phyloP scores from a whole-genome alignment of 2,329 filamentous ascomycete genomes.

The Neofusicoccum kwambonambiense region DNA sequence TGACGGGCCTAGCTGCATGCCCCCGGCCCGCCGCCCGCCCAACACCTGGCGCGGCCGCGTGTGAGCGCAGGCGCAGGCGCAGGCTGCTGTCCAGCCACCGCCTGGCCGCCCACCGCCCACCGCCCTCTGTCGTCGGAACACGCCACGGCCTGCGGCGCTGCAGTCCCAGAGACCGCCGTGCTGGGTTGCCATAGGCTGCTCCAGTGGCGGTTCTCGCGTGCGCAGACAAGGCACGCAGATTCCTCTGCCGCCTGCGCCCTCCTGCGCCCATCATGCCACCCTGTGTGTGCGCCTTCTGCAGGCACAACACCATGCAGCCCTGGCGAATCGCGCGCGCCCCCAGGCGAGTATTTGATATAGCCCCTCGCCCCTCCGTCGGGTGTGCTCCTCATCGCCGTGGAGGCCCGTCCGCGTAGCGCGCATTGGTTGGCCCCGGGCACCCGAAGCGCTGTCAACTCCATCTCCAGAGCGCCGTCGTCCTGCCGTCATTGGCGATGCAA shows the following conservation, averaged over 20 bases:
- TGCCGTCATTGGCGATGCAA: constrained; percentile 6
- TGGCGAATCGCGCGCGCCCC: not conserved
- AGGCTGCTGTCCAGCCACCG: not conserved
- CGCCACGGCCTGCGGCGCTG: not conserved
- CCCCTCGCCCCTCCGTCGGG: not conserved
- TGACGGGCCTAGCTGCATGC: not conserved
- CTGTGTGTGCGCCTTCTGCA: not conserved
- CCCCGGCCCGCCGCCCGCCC: not conserved
- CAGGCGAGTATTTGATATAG: constrained; percentile 3
- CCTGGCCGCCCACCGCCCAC: not conserved
- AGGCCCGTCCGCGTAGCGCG: not conserved
- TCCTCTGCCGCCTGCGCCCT: constrained; percentile 3
- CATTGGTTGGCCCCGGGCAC: not conserved
- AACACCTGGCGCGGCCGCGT: not conserved
- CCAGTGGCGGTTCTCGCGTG: constrained; percentile 7
- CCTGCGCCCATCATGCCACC: constrained; percentile 12
- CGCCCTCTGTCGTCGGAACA: constrained; percentile 8
- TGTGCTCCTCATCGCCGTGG: not conserved
- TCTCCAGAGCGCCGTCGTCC: not conserved
- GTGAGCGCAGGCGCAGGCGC: not conserved
- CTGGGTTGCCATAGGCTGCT: constrained; percentile 10
- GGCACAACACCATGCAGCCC: constrained; percentile 14
- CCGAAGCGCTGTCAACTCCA: not conserved
- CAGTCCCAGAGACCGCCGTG: constrained; percentile 5
- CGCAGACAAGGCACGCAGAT: not conserved